phyloP scores from a whole-genome alignment of 345 rosid species.

The Lepidium africanum region DNA sequence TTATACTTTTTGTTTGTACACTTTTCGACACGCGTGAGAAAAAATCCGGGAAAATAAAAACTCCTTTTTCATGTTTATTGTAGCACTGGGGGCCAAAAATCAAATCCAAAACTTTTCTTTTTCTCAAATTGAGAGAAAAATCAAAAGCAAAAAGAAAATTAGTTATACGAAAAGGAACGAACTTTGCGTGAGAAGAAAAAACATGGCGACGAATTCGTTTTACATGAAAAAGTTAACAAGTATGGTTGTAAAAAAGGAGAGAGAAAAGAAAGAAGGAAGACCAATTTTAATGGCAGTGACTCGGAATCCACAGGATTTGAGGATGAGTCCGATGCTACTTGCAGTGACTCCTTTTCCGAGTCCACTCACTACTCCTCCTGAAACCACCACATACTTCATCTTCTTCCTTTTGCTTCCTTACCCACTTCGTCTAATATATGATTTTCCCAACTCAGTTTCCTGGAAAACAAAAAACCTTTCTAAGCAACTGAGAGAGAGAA shows the following conservation, averaged over 20 bases:
- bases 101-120: constrained; percentile 21
- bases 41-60: neutral
- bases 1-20: neutral
- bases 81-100: constrained; percentile 17
- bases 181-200: neutral
- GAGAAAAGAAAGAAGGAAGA: neutral
- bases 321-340: constrained; percentile 51
- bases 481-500: neutral
- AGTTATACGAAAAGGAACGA: neutral
- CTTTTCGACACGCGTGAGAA: constrained; percentile 25
- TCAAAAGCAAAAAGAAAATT: neutral
- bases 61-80: neutral
- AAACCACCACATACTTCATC: constrained; percentile 53
- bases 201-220: neutral
- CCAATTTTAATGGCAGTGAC: constrained; percentile 36
- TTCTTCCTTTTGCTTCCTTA: neutral
- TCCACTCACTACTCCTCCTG: constrained; percentile 63
- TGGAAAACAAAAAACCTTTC: neutral
- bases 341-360: constrained; percentile 63
- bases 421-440: neutral
- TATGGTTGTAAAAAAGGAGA: neutral
- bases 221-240: constrained; percentile 8
- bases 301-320: constrained; percentile 29
- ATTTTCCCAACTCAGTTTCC: neutral
- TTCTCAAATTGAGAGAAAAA: neutral